Percentiles rank a stretch among this genome's conserved stretches.
These are phyloP conservation scores for Sonneratia alba DNA, from an alignment of 345 rosid species.

Conservation along the genomic window DNA sequence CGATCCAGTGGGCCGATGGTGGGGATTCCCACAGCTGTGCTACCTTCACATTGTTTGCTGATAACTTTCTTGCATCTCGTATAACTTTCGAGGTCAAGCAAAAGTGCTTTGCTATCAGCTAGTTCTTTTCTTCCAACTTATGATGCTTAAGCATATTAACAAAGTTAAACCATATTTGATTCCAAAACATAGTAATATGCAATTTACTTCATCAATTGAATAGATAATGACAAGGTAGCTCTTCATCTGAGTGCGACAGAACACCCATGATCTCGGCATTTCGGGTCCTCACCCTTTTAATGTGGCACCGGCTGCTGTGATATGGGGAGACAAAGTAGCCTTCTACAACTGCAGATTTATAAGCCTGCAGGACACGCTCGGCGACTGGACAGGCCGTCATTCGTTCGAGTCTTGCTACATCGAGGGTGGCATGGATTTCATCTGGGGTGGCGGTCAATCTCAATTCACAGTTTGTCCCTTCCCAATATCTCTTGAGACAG, in stretches of 20 bases:
- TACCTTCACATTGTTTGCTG: slow-evolving; percentile 20
- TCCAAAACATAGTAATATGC: background rate
- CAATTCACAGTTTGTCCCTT: slow-evolving; percentile 19
- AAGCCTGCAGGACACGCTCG: slow-evolving; percentile 33
- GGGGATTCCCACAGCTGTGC: slow-evolving; percentile 11
- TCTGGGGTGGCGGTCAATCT: slow-evolving; percentile 43
- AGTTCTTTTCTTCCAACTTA: no score
- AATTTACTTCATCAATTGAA: background rate
- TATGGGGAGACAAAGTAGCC: slow-evolving; percentile 25
- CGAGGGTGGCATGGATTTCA: slow-evolving; percentile 43
- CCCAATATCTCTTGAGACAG: background rate
- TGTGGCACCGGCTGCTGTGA: slow-evolving; percentile 27
- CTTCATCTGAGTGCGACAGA: slow-evolving; percentile 17
- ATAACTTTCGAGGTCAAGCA: slow-evolving; percentile 26
- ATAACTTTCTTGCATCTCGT: slow-evolving; percentile 25
- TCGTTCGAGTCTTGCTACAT: slow-evolving; percentile 31
- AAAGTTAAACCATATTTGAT: no score
- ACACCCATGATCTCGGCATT: slow-evolving; percentile 13
- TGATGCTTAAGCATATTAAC: background rate
- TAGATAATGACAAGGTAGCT: background rate
- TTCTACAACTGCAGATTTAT: slow-evolving; percentile 31
- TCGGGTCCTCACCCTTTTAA: background rate
- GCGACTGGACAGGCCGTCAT: slow-evolving; percentile 30
- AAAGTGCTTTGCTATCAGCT: background rate
- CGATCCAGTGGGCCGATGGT: slow-evolving; percentile 17